Percentiles rank a stretch among this genome's conserved stretches.
Evolutionary conservation across 129 eudicot genomes (phyloP).

Genomic region (Flaveria robusta): DNA sequence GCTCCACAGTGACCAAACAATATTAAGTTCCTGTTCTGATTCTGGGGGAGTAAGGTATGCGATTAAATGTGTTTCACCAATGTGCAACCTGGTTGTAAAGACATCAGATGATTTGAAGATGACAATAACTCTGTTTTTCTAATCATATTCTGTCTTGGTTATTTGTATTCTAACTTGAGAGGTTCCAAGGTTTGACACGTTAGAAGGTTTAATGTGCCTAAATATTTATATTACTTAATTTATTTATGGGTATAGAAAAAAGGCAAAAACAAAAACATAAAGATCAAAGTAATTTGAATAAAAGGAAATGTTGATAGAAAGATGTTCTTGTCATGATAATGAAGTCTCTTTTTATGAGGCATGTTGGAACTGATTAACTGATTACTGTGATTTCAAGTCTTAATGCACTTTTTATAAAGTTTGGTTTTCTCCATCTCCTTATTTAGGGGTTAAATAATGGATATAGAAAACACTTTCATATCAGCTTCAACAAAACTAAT

Average conservation of each 20-base stretch:
- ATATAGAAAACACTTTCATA: background rate
- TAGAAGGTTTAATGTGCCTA: background rate
- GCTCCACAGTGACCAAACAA: constrained; percentile 82
- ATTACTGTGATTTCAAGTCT: background rate
- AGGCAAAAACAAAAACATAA: background rate
- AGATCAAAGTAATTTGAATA: background rate
- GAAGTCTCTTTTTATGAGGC: background rate
- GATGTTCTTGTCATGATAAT: background rate
- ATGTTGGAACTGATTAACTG: background rate
- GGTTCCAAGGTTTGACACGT: background rate
- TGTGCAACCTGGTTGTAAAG: background rate
- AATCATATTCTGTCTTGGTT: background rate
- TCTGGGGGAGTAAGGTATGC: constrained; percentile 70
- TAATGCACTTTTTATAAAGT: background rate
- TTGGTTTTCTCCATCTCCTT: background rate
- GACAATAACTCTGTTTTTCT: background rate
- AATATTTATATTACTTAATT: background rate
- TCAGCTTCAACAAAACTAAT: background rate
- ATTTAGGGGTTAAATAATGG: background rate
- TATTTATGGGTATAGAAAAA: background rate
- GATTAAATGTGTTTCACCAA: background rate
- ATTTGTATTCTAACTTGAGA: background rate
- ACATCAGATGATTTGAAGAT: background rate
- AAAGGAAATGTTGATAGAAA: background rate
- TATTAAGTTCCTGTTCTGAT: constrained; percentile 71